These are phyloP conservation scores for Euphorbia celastroides DNA, from an alignment of 441 rosid species.

Conservation along the genomic window DNA sequence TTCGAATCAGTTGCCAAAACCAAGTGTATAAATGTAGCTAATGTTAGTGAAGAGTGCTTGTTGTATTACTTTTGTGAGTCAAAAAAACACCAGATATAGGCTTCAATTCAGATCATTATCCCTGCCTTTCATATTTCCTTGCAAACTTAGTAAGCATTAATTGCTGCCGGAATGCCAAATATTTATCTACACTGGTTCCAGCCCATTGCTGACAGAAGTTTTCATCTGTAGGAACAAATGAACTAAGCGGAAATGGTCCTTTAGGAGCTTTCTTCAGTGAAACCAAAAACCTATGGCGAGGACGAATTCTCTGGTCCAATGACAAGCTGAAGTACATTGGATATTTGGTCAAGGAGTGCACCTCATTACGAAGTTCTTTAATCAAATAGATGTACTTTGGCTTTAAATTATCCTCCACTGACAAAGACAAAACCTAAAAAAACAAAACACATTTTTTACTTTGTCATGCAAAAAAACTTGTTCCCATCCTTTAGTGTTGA, in stretches of 20 bases:
- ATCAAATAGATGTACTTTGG: conserved; percentile 87
- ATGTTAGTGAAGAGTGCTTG: conserved; percentile 9
- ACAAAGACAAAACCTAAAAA: conserved; percentile 74
- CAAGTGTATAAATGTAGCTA: conserved; percentile 6
- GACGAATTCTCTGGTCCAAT: conserved; percentile 91
- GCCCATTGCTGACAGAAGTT: conserved; percentile 89
- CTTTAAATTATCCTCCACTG: conserved; percentile 86
- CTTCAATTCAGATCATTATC: conserved; percentile 18
- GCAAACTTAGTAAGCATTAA: conserved; percentile 64
- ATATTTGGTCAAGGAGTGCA: conserved; percentile 70
- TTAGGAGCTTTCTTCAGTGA: conserved; percentile 81
- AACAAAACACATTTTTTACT: conserved; percentile 7
- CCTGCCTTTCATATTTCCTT: conserved; percentile 52
- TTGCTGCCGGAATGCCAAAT: conserved; percentile 75
- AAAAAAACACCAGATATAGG: background rate
- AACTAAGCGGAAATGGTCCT: conserved; percentile 93
- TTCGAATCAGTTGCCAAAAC: conserved; percentile 7
- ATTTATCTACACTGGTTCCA: conserved; percentile 75
- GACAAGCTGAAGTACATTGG: conserved; percentile 91
- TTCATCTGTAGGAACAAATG: conserved; percentile 81
- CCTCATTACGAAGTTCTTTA: conserved; percentile 78
- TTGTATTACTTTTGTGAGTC: conserved; percentile 1
- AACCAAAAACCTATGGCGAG: conserved; percentile 85
- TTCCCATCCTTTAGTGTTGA: background rate
- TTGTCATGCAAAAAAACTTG: background rate